Base-by-base conservation (phyloP, 2,329 filamentous ascomycete genomes). In the Alternaria atra region DNA sequence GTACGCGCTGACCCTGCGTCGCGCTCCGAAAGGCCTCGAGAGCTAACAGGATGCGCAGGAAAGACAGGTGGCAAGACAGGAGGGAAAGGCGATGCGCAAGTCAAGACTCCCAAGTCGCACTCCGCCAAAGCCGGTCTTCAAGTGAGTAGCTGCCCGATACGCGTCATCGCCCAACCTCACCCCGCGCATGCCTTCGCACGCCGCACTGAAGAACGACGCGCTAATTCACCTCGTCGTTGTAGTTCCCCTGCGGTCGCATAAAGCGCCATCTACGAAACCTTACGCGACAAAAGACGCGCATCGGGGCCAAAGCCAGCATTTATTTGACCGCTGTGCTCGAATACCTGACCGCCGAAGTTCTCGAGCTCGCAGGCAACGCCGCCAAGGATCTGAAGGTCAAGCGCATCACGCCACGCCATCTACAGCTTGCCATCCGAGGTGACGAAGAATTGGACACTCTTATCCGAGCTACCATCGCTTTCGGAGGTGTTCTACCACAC, bases 301-400 rank as follows among this genome's bases (percentile, higher is more conserved):
- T 99, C 71, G 95, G 95, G 75, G 95, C 94, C 77, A 98, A 98
- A 86, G 95, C 95, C 68, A 94, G 95, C 70, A 95, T 99, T 74
- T 99, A 99, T 80, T 93, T 98, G 65, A 98, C 95, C 51, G 95
- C 95, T 43, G 95, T 99, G 58, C 91, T 99, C 68, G 95, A 99
- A 84, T 99, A 99, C 80, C 86, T 99, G 71, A 97, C 95, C 63
- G 94, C 94, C 67, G 94, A 99, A 88, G 94, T 99, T 47, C 91
- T 99, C 74, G 95, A 99, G 82, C 87, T 99, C 69, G 95, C 95
- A 80, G 95, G 95, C 81, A 99, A 99, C 80, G 95, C 95, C 55
- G 95, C 95, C 81, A 98, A 98, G 87, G 95, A 99, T 82, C 91
- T 98, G 79, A 99, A 98, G 84, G 95, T 98, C 84, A 99, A 98